Evolutionary conservation across 139 green algal genomes (phyloP).

Genomic region (Tetratostichococcus sp.): DNA sequence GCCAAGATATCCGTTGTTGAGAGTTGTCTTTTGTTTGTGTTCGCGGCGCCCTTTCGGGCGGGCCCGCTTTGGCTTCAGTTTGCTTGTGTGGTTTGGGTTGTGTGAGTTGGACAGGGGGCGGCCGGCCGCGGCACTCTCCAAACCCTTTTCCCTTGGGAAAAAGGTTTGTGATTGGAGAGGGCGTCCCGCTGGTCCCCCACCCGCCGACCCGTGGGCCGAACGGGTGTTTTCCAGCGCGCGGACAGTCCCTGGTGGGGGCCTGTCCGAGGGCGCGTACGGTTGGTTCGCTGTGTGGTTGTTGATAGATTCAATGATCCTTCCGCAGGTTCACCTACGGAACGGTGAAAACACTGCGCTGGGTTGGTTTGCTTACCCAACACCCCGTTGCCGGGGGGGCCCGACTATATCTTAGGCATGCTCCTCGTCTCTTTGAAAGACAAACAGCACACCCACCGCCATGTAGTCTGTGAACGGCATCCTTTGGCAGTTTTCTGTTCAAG

Average conservation of each 20-base stretch:
- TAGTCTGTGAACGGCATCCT: slow-evolving; percentile 9
- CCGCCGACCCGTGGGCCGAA: slow-evolving; percentile 1
- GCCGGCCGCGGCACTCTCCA: not conserved
- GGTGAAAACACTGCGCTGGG: not conserved
- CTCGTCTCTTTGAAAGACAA: not conserved
- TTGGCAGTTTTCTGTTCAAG: not conserved
- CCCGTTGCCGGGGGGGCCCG: not conserved
- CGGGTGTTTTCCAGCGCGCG: slow-evolving; percentile 1
- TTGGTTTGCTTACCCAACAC: not conserved
- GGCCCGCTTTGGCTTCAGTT: slow-evolving; percentile 21
- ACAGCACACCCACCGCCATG: not conserved
- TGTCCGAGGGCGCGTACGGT: slow-evolving; percentile 10
- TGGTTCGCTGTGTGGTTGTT: slow-evolving; percentile 39
- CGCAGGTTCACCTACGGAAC: slow-evolving; percentile 73
- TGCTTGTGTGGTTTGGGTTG: slow-evolving; percentile 22
- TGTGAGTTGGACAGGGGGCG: slow-evolving; percentile 21
- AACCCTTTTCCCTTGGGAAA: not conserved
- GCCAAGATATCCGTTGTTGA: slow-evolving; percentile 87
- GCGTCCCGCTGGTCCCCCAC: not conserved
- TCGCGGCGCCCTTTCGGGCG: not conserved
- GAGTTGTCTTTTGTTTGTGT: slow-evolving; percentile 67
- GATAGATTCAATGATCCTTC: slow-evolving; percentile 70
- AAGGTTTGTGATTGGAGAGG: not conserved
- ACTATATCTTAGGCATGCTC: slow-evolving; percentile 6
- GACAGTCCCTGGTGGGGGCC: slow-evolving; percentile 6